A percentile compares a stretch with the other conserved stretches of the same genome.
phyloP scores from a whole-genome alignment of 176 grass and related monocot genomes.

The Avena eriantha region DNA sequence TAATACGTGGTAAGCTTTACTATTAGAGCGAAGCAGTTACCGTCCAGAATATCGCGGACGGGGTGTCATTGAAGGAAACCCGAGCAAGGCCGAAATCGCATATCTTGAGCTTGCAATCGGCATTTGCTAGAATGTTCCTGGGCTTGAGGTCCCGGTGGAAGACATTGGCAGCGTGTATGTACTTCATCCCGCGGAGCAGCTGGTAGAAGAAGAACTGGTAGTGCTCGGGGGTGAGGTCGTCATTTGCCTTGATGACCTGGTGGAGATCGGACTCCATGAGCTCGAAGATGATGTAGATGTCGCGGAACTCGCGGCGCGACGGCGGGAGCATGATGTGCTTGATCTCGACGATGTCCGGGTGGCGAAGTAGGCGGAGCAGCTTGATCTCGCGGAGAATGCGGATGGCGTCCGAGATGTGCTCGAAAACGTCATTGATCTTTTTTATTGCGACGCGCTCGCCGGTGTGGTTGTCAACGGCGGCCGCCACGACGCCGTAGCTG shows the following conservation, averaged over 20 bases:
- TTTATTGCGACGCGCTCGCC: constrained; percentile 77
- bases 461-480: constrained; percentile 64
- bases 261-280: constrained; percentile 89
- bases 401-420: constrained; percentile 82
- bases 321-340: constrained; percentile 90
- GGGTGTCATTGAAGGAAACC: constrained; percentile 79
- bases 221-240: constrained; percentile 73
- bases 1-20: not conserved
- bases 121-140: constrained; percentile 83
- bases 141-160: constrained; percentile 90
- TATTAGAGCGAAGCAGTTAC: constrained; percentile 42
- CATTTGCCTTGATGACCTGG: constrained; percentile 85
- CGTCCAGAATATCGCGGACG: constrained; percentile 87
- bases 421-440: constrained; percentile 85
- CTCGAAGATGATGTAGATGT: constrained; percentile 83
- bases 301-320: constrained; percentile 69
- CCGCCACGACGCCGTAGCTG: constrained; percentile 76
- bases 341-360: constrained; percentile 80
- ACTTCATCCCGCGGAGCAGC: constrained; percentile 78
- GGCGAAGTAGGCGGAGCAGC: constrained; percentile 73
- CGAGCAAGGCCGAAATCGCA: constrained; percentile 86
- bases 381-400: constrained; percentile 88
- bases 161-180: constrained; percentile 76
- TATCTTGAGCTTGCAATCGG: constrained; percentile 82
- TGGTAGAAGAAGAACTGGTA: constrained; percentile 86